Conservation (phyloP, 2,329 filamentous ascomycete species). For the Exophiala oligosperma region DNA sequence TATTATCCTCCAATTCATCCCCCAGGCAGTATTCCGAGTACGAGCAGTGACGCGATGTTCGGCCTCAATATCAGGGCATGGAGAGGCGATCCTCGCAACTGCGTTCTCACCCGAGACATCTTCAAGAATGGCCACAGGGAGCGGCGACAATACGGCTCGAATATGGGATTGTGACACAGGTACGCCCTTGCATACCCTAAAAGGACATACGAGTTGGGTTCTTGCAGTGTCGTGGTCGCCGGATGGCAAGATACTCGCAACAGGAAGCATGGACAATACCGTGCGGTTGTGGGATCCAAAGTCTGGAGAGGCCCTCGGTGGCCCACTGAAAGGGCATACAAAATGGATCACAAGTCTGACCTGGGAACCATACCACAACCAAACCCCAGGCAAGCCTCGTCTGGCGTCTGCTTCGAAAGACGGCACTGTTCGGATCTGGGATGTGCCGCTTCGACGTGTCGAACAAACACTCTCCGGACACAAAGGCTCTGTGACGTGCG, state of each 20-base stretch:
- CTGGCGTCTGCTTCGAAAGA: slow-evolving; percentile 90
- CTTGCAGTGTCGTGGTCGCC: slow-evolving; percentile 84
- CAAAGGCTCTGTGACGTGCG: slow-evolving; percentile 83
- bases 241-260: slow-evolving; percentile 77
- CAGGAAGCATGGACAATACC: slow-evolving; percentile 89
- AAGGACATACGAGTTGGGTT: slow-evolving; percentile 88
- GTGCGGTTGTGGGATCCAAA: slow-evolving; percentile 83
- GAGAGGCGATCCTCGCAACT: slow-evolving; percentile 81
- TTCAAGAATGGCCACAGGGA: slow-evolving; percentile 78
- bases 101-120: slow-evolving; percentile 82
- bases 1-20: slow-evolving; percentile 65
- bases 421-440: slow-evolving; percentile 82
- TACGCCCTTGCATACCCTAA: slow-evolving; percentile 80
- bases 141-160: slow-evolving; percentile 84
- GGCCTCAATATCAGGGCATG: slow-evolving; percentile 85
- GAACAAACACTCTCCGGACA: slow-evolving; percentile 86
- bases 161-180: slow-evolving; percentile 96
- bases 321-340: slow-evolving; percentile 76
- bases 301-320: slow-evolving; percentile 72
- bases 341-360: slow-evolving; percentile 86
- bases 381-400: slow-evolving; percentile 69
- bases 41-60: slow-evolving; percentile 89
- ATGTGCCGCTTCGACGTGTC: slow-evolving; percentile 72
- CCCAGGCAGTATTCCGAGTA: slow-evolving; percentile 91
- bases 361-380: slow-evolving; percentile 92